Conservation (phyloP, 805 yeast species). For the Nakazawaea pomicola region DNA sequence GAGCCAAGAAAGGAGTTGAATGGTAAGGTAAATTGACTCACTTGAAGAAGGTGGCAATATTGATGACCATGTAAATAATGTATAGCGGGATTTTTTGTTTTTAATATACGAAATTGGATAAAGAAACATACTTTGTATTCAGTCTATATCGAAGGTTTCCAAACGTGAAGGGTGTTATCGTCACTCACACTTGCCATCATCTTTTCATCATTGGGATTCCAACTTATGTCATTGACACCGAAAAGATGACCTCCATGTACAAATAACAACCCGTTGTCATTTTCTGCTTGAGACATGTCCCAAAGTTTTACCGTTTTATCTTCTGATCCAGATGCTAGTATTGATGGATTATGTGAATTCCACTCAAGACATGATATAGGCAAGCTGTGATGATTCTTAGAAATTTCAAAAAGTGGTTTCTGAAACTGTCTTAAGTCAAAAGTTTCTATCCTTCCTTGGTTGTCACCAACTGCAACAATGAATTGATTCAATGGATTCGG, state of each 20-base stretch:
- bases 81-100: too few species aligned
- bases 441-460: slow-evolving; percentile 46
- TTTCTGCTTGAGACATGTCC: slow-evolving; percentile 36
- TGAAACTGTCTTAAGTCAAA: slow-evolving; percentile 60
- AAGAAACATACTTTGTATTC: too few species aligned
- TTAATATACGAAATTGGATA: too few species aligned
- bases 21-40: too few species aligned
- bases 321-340: slow-evolving; percentile 64
- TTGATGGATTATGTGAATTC: slow-evolving; percentile 52
- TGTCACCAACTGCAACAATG: slow-evolving; percentile 65
- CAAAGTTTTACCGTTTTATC: slow-evolving; percentile 61
- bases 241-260: slow-evolving; percentile 82
- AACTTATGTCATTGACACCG: slow-evolving; percentile 79
- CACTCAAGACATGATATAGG: slow-evolving; percentile 65
- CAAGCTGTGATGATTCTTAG: slow-evolving; percentile 39
- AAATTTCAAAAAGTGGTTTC: slow-evolving; percentile 22
- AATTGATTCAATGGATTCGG: slow-evolving; percentile 54
- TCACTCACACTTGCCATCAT: slow-evolving; percentile 73
- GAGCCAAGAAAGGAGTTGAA: slow-evolving; percentile 13
- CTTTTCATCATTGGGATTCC: slow-evolving; percentile 74
- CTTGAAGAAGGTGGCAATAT: too few species aligned
- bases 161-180: slow-evolving; percentile 83
- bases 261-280: slow-evolving; percentile 38
- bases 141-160: slow-evolving; percentile 52
- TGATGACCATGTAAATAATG: neutral